These are phyloP conservation scores for Chlamydomonas reinhardtii DNA, from an alignment of 163 green algal species.

Conservation along the genomic window DNA sequence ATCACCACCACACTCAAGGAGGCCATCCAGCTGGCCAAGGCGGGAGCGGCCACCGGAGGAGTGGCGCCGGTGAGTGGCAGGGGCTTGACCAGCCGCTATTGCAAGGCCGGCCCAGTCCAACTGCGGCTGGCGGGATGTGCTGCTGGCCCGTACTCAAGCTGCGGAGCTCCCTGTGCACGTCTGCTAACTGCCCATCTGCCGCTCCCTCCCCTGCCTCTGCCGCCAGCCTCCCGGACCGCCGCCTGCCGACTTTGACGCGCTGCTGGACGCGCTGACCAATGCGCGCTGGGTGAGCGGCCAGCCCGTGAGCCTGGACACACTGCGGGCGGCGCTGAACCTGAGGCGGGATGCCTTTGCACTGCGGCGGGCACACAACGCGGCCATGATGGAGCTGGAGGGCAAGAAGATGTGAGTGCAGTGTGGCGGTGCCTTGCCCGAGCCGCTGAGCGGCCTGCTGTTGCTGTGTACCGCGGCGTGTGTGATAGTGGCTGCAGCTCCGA, in stretches of 20 bases:
- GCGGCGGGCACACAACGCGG: slow-evolving; percentile 3
- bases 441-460: no score
- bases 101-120: no score
- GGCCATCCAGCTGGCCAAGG: background rate
- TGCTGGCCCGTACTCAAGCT: background rate
- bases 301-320: slow-evolving; percentile 29
- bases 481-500: no score
- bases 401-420: slow-evolving; percentile 2
- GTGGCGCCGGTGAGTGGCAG: background rate
- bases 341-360: slow-evolving; percentile 34
- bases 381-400: slow-evolving; percentile 18
- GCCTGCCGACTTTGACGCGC: slow-evolving; percentile 15
- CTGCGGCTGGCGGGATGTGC: no score
- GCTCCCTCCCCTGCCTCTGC: background rate
- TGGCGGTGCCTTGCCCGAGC: no score
- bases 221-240: background rate
- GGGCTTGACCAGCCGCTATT: background rate
- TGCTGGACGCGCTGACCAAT: slow-evolving; percentile 33
- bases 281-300: slow-evolving; percentile 40
- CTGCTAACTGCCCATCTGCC: background rate
- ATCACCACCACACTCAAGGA: slow-evolving; percentile 29
- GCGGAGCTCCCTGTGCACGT: no score
- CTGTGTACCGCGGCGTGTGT: no score
- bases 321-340: slow-evolving; percentile 16
- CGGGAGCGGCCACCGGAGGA: background rate